Evolutionary conservation across 345 rosid genomes (phyloP).

Genomic region (Brassica napus): DNA sequence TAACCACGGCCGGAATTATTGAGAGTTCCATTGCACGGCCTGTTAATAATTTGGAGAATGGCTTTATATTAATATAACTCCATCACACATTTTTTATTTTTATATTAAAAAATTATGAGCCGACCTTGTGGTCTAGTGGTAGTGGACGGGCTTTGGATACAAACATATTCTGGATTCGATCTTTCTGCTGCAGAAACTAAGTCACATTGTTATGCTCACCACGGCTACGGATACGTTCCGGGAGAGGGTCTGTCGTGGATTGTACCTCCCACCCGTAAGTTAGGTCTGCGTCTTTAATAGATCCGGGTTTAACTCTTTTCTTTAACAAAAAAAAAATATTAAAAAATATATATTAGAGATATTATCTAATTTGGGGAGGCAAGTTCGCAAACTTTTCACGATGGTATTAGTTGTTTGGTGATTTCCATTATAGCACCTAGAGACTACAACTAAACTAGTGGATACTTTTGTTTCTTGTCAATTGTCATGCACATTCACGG

Average conservation of each 20-base stretch:
- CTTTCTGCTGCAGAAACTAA: too few relatives aligned
- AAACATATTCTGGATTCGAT: too few relatives aligned
- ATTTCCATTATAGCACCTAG: not conserved
- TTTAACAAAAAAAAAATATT: not conserved
- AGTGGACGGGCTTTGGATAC: too few relatives aligned
- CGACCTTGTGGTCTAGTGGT: too few relatives aligned
- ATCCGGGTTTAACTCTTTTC: too few relatives aligned
- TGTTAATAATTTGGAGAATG: not conserved
- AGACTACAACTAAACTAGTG: not conserved
- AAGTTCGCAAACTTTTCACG: not conserved
- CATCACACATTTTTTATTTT: not conserved
- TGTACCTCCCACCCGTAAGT: too few relatives aligned
- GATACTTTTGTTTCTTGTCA: not conserved
- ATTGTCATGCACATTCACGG: conserved; percentile 12
- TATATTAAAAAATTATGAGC: too few relatives aligned
- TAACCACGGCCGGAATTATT: not conserved
- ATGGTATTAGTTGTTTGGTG: not conserved
- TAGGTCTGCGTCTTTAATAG: too few relatives aligned
- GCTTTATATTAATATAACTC: not conserved
- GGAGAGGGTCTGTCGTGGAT: too few relatives aligned
- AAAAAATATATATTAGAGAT: not conserved
- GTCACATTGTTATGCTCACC: too few relatives aligned
- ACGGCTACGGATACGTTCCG: too few relatives aligned
- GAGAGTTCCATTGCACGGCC: conserved; percentile 18
- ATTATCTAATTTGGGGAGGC: not conserved